These are phyloP conservation scores for Acacia acuminata DNA, from an alignment of 306 rosid genomes.

Conservation along the genomic window DNA sequence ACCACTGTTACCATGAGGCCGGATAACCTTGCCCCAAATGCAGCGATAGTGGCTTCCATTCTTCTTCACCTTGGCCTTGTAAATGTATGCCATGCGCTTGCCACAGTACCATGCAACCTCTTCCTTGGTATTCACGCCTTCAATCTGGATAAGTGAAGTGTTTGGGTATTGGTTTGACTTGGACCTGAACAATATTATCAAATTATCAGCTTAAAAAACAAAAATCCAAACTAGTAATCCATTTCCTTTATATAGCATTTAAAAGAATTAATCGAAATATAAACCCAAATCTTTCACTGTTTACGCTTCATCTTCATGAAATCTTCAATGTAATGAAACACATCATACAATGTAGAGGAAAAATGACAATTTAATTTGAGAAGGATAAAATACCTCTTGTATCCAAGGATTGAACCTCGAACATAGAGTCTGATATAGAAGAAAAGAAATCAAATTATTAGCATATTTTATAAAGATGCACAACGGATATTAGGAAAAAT, in stretches of 20 bases:
- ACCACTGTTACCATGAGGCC: conserved; percentile 97
- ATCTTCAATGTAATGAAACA: conserved; percentile 11
- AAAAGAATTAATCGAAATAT: neutral
- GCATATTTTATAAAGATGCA: neutral
- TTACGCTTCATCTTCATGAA: neutral
- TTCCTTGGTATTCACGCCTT: conserved; percentile 91
- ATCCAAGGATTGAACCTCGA: conserved; percentile 86
- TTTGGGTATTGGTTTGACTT: conserved; percentile 93
- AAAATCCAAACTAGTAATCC: neutral
- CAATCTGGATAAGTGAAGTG: conserved; percentile 83
- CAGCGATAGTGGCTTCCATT: conserved; percentile 85
- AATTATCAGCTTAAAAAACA: neutral
- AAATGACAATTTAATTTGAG: neutral
- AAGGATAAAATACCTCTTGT: conserved; percentile 63
- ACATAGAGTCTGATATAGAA: conserved; percentile 67
- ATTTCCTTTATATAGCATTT: neutral
- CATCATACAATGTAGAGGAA: neutral
- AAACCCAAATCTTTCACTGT: neutral
- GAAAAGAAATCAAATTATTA: neutral
- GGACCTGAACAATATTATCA: conserved; percentile 53
- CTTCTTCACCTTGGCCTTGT: conserved; percentile 89
- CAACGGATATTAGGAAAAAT: neutral
- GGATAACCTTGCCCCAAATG: conserved; percentile 93
- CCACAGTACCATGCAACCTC: conserved; percentile 85
- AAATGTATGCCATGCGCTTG: conserved; percentile 91